Conservation (phyloP, 2,329 filamentous ascomycete species). For the Penicillium sp. region DNA sequence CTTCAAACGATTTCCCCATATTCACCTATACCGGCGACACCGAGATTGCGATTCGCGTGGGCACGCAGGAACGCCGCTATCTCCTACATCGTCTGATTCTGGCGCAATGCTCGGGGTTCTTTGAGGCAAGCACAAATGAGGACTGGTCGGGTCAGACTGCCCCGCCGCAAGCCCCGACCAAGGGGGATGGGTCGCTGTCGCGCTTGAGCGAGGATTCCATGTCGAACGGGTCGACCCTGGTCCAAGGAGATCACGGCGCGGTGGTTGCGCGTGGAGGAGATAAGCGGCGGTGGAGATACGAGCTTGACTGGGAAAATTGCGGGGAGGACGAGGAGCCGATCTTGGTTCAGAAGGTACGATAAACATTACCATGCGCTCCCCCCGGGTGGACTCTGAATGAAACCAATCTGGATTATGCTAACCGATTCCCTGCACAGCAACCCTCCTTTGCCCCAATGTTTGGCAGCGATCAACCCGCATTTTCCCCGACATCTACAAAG, state of each 20-base stretch:
- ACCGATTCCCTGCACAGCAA: conserved; percentile 27
- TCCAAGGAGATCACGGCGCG: conserved; percentile 41
- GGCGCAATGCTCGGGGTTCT: conserved; percentile 89
- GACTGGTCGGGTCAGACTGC: conserved; percentile 64
- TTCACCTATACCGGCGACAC: conserved; percentile 91
- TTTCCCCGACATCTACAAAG: conserved; percentile 62
- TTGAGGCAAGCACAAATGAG: conserved; percentile 75
- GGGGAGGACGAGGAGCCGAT: conserved; percentile 78
- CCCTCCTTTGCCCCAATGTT: conserved; percentile 56
- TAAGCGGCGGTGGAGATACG: conserved; percentile 78
- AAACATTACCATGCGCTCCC: conserved; percentile 20
- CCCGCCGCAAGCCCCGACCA: conserved; percentile 45
- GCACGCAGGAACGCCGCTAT: conserved; percentile 76
- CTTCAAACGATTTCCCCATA: conserved; percentile 89
- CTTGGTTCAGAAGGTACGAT: conserved; percentile 74
- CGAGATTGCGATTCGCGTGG: conserved; percentile 75
- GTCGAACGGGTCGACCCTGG: conserved; percentile 41
- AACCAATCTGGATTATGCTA: conserved; percentile 4
- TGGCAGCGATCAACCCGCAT: conserved; percentile 50
- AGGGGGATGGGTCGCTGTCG: conserved; percentile 39
- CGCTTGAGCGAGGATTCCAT: conserved; percentile 33
- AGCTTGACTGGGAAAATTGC: conserved; percentile 73
- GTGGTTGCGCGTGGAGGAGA: conserved; percentile 43
- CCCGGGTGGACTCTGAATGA: neutral
- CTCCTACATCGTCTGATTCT: conserved; percentile 85